Evolutionary conservation across 148 eudicot genomes (phyloP), one percentile per base, ranked within the genome.

Genomic region (Gaultheria prostrata): DNA sequence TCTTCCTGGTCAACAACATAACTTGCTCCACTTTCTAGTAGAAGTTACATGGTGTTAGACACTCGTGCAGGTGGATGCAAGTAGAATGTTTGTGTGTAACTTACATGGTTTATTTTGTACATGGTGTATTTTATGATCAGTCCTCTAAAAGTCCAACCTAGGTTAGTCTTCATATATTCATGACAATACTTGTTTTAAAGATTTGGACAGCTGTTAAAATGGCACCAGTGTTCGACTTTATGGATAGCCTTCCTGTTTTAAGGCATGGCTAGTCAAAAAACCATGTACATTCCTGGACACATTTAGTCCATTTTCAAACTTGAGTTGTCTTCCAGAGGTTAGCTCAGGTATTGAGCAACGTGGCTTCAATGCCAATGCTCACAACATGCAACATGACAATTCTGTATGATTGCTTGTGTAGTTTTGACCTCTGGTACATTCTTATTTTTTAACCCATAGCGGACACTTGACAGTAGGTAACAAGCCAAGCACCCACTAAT

Each of bases 261-360:
- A 43, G 71, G 39, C 21, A 39, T 61, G 82, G 51, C 74, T 61
- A 14, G 56, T 80, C 35, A 65, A 74, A 45, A 59, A 48, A n/a
- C 13, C 50, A 35, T 5, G 10, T 39, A 24, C n/a, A 3, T 61
- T 26, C 39, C 67, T 26, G 33, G n/a, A n/a, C n/a, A n/a, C n/a
- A 17, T 14, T 33, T 14, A n/a, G 28, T 59, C 24, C 65, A 57
- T 57, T 81, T 33, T 80, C 49, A 80, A 17, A 32, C 8, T 3
- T 17, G 3, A 49, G 50, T 6, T 65, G 17, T 79, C 57, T 26
- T 26, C 46, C 56, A 69, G 18, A 49, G 69, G 3, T 20, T 54
- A 79, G 28, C 43, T 14, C 57, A 9, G 67, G 57, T 45, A 1
- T 30, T 33, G 11, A 48, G 59, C 35, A 45, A 4, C 26, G 3